Conservation (phyloP, 2,329 filamentous ascomycete species). For the Sclerotinia minor region DNA sequence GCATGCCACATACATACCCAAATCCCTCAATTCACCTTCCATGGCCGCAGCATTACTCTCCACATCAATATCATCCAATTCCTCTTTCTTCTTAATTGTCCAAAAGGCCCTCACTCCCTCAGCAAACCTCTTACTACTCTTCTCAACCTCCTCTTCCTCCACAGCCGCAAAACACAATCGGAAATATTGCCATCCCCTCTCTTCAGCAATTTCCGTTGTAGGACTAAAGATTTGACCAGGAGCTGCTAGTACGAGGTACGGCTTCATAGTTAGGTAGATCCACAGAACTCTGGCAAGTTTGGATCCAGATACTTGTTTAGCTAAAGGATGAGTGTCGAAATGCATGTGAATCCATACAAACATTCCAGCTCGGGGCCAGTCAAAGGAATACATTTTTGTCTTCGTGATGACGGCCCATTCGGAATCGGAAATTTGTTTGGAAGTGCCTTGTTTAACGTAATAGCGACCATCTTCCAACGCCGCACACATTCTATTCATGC, state of each 20-base stretch:
- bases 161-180: slow-evolving; percentile 85
- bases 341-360: slow-evolving; percentile 80
- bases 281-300: slow-evolving; percentile 66
- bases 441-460: slow-evolving; percentile 62
- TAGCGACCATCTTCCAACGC: slow-evolving; percentile 69
- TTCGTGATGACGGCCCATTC: slow-evolving; percentile 78
- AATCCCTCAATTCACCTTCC: slow-evolving; percentile 31
- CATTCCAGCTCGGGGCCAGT: slow-evolving; percentile 85
- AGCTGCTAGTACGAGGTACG: slow-evolving; percentile 67
- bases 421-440: slow-evolving; percentile 54
- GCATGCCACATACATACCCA: slow-evolving; percentile 36
- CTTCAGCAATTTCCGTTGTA: slow-evolving; percentile 56
- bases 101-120: slow-evolving; percentile 74
- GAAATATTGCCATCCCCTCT: slow-evolving; percentile 69
- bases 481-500: slow-evolving; percentile 78
- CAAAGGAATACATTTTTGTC: slow-evolving; percentile 71
- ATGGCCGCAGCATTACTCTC: slow-evolving; percentile 19
- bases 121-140: slow-evolving; percentile 63
- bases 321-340: slow-evolving; percentile 73
- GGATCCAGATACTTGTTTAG: slow-evolving; percentile 52
- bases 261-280: slow-evolving; percentile 68
- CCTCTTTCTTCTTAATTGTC: slow-evolving; percentile 65
- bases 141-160: slow-evolving; percentile 66
- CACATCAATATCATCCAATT: slow-evolving; percentile 57
- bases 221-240: slow-evolving; percentile 76